Conservation (phyloP, 768 basidiomycete genomes). For the Mycena kentingensis region DNA sequence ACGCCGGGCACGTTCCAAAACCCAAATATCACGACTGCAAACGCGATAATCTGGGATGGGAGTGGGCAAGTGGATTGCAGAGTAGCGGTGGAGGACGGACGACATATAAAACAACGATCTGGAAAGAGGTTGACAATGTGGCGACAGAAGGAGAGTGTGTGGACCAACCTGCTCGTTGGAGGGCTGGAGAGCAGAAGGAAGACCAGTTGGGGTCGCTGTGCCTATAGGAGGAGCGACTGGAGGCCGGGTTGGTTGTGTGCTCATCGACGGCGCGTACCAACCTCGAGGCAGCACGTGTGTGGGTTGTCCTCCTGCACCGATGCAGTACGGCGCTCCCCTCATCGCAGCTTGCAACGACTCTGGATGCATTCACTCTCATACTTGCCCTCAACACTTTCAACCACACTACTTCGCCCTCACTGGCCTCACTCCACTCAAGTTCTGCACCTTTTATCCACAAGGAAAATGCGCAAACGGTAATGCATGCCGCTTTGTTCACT, state of each 20-base stretch:
- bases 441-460: conserved; percentile 10
- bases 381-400: conserved; percentile 10
- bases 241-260: conserved; percentile 35
- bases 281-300: conserved; percentile 4
- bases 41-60: conserved; percentile 68
- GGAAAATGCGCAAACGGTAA: conserved; percentile 13
- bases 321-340: neutral
- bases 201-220: conserved; percentile 36
- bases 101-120: conserved; percentile 78
- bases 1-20: conserved; percentile 86
- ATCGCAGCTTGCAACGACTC: conserved; percentile 10
- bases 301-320: no score
- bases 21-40: conserved; percentile 83
- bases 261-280: conserved; percentile 21
- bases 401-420: neutral
- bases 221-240: conserved; percentile 49
- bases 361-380: conserved; percentile 16
- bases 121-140: conserved; percentile 25
- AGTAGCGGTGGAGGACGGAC: conserved; percentile 49
- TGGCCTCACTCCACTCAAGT: neutral
- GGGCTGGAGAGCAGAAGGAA: conserved; percentile 48
- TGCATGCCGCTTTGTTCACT: conserved; percentile 13
- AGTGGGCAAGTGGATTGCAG: conserved; percentile 8
- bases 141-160: conserved; percentile 19
- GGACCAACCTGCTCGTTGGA: conserved; percentile 70